Base-by-base conservation (phyloP, 805 yeast genomes). In the Candida oleophila region DNA sequence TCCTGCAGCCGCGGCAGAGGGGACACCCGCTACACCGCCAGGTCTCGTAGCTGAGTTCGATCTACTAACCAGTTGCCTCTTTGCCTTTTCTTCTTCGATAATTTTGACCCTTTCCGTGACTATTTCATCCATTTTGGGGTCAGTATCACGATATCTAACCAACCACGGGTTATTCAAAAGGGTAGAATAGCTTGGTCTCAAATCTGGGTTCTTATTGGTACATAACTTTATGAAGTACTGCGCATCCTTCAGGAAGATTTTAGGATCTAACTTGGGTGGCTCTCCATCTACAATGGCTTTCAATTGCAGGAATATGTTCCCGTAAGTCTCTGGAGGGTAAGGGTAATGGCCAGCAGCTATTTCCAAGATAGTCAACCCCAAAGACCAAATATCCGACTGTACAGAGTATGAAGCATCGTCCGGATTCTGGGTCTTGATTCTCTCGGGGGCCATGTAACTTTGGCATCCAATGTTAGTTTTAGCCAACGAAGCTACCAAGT, bases 381-480 rank as follows among this genome's bases (percentile, higher is more conserved):
- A 68, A 0, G 97, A 89, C 99, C 99, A 92, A 50, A 92, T 82
- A 66, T 92, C 99, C 8, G 96, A 85, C 60, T 92, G 97, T 3
- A 90, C 96, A 1, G 97, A 83, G 66, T 92, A 92, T 0, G 94
- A 81, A 7, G 80, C 74, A 54, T 82, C 91, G 59, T 86, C 90
- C 1, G 90, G 92, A 52, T 72, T 82, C 50, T 77, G 57, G 0
- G 87, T 80, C 59, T 84, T 83, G 55, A 94, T 94, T 60, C 99
- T 79, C 63, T 92, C 99, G 1, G 99, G 99, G 1, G 98, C 98
- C 98, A 94, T 94, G 66, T 92, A 92, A 1, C 96, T 87, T 68
- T 94, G 99, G 67, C 99, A 92, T 3, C 99, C 99, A 54, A 92
- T 89, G 57, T 94, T 92, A 0, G 99, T 92, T 58, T 89, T 83